These are phyloP conservation scores for Phylloboletellus chloephorus DNA, from an alignment of 1,284 basidiomycete species.

Conservation along the genomic window DNA sequence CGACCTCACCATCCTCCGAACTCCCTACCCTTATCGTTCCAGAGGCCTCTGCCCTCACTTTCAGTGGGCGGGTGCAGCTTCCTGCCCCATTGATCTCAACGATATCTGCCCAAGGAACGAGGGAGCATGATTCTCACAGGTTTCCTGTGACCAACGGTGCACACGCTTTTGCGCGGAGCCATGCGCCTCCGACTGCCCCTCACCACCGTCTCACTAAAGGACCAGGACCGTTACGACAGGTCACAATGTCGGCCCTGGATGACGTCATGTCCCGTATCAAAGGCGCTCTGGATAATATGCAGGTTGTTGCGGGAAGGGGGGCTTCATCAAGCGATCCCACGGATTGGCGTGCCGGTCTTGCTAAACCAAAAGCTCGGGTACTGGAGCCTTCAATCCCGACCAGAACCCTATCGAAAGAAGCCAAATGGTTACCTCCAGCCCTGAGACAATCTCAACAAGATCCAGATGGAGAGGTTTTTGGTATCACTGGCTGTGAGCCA, in stretches of 20 bases:
- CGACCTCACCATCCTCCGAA: conserved; percentile 20
- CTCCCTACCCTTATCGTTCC: conserved; percentile 16
- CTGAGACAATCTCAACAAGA: conserved; percentile 37
- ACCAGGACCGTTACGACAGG: conserved; percentile 51
- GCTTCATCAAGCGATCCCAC: conserved; percentile 16
- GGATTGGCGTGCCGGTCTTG: conserved; percentile 17
- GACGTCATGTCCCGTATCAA: conserved; percentile 87
- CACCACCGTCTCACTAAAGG: conserved; percentile 30
- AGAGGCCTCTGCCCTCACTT: conserved; percentile 14
- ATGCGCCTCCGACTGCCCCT: conserved; percentile 16
- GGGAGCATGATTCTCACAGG: conserved; percentile 19
- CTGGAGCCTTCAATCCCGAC: conserved; percentile 11
- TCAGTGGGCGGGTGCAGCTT: conserved; percentile 12
- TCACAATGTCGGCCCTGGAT: conserved; percentile 71
- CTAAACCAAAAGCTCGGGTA: conserved; percentile 17
- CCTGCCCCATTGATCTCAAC: conserved; percentile 1
- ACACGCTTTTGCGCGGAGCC: conserved; percentile 14
- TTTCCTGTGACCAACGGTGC: conserved; percentile 19
- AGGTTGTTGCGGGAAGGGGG: conserved; percentile 34
- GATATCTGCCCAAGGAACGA: conserved; percentile 10
- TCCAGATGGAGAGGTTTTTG: conserved; percentile 44
- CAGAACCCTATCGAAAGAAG: conserved; percentile 19
- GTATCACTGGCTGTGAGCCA: conserved; percentile 46
- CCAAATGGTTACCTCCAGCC: conserved; percentile 56
- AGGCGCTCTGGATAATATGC: conserved; percentile 74